Evolutionary conservation across 2,329 filamentous ascomycete species (phyloP).

Genomic region (Purpureocillium takamizusanense): DNA sequence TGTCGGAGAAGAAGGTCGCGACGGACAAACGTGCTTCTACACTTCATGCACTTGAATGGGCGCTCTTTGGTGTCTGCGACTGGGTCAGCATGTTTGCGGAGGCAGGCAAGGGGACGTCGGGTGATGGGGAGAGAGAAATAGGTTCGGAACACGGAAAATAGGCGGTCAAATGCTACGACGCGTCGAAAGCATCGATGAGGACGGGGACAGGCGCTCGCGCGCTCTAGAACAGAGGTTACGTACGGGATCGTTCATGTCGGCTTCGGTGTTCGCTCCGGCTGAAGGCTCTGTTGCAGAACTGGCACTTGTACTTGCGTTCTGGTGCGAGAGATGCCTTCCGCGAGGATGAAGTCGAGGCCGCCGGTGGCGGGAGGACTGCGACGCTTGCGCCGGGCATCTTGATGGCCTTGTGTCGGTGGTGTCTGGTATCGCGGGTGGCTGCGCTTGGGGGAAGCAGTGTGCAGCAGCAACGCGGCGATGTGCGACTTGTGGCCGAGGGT

Average conservation of each 20-base stretch:
- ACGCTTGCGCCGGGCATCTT: slow-evolving; percentile 65
- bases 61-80: slow-evolving; percentile 88
- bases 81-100: slow-evolving; percentile 2
- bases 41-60: slow-evolving; percentile 98
- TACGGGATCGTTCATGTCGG: slow-evolving; percentile 96
- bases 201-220: not conserved
- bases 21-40: slow-evolving; percentile 94
- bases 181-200: too few species aligned
- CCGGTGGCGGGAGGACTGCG: slow-evolving; percentile 53
- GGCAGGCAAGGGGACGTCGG: slow-evolving; percentile 3
- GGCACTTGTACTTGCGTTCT: slow-evolving; percentile 99
- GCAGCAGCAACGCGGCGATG: slow-evolving; percentile 15
- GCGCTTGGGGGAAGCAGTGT: slow-evolving; percentile 7
- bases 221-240: slow-evolving; percentile 43
- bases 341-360: slow-evolving; percentile 60
- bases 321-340: slow-evolving; percentile 71
- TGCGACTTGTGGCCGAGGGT: slow-evolving; percentile 14
- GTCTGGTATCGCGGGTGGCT: slow-evolving; percentile 9
- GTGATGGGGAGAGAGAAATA: slow-evolving; percentile 4
- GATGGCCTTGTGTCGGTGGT: slow-evolving; percentile 26
- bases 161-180: not conserved
- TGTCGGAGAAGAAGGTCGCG: slow-evolving; percentile 93
- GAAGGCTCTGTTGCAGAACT: slow-evolving; percentile 96
- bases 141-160: not conserved
- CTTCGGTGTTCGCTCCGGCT: slow-evolving; percentile 95